Percentiles rank a stretch among this genome's conserved stretches.
Conservation (phyloP, 768 basidiomycete genomes). For the Trametopsis cervina region DNA sequence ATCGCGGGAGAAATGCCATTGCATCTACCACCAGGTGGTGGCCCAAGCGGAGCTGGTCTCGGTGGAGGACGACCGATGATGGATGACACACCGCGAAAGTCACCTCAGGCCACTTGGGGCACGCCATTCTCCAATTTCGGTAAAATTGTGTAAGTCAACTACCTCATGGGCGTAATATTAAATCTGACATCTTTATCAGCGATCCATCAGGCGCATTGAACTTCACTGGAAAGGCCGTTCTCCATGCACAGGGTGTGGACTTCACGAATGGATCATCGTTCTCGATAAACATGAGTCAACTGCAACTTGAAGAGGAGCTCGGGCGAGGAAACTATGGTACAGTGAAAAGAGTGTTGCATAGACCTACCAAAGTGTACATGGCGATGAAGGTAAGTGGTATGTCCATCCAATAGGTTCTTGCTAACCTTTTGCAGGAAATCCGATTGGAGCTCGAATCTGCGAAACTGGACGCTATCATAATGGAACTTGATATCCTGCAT, state of each 20-base stretch:
- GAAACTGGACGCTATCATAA: constrained; percentile 92
- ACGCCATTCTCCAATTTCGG: constrained; percentile 91
- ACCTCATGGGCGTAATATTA: constrained; percentile 4
- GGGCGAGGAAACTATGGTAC: constrained; percentile 97
- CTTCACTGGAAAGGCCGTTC: constrained; percentile 87
- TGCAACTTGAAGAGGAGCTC: constrained; percentile 87
- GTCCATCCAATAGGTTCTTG: background rate
- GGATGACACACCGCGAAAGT: constrained; percentile 28
- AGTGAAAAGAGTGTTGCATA: constrained; percentile 92
- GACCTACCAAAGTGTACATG: constrained; percentile 92
- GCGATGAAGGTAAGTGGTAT: constrained; percentile 84
- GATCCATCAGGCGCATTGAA: constrained; percentile 96
- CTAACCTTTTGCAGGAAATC: constrained; percentile 66
- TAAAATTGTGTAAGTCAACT: constrained; percentile 77
- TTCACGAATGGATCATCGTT: constrained; percentile 90
- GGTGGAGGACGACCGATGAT: constrained; percentile 59
- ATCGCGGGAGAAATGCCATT: constrained; percentile 36
- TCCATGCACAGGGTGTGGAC: constrained; percentile 83
- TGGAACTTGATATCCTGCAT: constrained; percentile 98
- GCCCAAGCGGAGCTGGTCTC: constrained; percentile 59
- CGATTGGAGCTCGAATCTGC: constrained; percentile 91
- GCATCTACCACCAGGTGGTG: constrained; percentile 37
- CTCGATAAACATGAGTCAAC: constrained; percentile 90
- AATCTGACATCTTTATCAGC: constrained; percentile 32
- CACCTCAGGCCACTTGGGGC: constrained; percentile 35